phyloP scores from a whole-genome alignment of 441 rosid species.

The Mallotus japonicus region DNA sequence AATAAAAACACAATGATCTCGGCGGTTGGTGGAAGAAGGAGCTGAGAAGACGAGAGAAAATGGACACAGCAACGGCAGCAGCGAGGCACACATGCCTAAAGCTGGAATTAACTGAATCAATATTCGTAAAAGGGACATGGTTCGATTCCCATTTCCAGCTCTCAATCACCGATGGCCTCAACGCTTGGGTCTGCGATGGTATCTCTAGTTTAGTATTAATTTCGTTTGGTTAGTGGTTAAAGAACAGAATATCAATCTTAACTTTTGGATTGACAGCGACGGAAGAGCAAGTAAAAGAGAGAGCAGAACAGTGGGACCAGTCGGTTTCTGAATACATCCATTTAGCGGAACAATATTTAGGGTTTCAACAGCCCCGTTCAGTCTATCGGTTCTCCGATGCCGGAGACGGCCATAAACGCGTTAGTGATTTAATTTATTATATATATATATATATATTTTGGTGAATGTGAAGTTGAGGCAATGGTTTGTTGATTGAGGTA shows the following conservation, averaged over 20 bases:
- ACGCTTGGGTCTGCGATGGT: constrained; percentile 76
- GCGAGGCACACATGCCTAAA: constrained; percentile 68
- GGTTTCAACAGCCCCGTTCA: constrained; percentile 65
- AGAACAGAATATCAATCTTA: neutral
- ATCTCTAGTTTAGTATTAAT: neutral
- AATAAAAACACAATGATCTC: too few species aligned
- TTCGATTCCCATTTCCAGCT: constrained; percentile 53
- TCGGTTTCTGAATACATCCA: constrained; percentile 56
- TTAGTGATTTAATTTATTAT: too few species aligned
- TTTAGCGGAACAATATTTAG: constrained; percentile 63
- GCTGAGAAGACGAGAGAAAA: too few species aligned
- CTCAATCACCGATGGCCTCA: constrained; percentile 75
- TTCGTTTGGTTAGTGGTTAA: neutral
- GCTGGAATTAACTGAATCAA: constrained; percentile 46
- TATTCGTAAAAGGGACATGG: constrained; percentile 82
- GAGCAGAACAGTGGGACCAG: constrained; percentile 93
- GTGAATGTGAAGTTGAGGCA: too few species aligned
- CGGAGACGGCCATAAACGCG: constrained; percentile 44
- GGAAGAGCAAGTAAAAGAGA: constrained; percentile 68
- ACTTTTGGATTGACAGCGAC: constrained; percentile 40
- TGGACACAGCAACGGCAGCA: constrained; percentile 15
- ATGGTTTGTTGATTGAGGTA: too few species aligned
- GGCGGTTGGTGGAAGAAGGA: too few species aligned
- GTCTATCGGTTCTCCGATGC: constrained; percentile 70
- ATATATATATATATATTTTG: too few species aligned